phyloP scores from a whole-genome alignment of 768 basidiomycete genomes.

The Macrolepiota fuliginosa region DNA sequence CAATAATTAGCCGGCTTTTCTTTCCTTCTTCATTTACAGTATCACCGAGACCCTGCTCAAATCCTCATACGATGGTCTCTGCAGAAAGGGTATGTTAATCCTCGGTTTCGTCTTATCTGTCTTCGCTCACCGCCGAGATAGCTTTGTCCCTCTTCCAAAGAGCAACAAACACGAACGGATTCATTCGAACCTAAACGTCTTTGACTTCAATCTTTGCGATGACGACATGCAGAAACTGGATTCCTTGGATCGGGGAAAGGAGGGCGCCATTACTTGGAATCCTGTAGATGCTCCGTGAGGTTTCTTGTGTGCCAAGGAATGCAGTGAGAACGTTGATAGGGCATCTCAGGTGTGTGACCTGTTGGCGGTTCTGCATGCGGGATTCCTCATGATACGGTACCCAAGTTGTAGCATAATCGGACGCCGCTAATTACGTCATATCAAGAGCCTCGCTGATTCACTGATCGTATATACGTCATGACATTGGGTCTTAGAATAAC shows the following conservation, averaged over 20 bases:
- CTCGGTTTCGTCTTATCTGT: neutral
- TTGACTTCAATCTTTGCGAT: slow-evolving; percentile 62
- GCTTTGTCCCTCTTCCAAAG: slow-evolving; percentile 80
- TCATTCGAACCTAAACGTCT: slow-evolving; percentile 66
- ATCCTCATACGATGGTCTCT: slow-evolving; percentile 88
- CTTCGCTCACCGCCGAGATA: neutral
- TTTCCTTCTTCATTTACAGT: slow-evolving; percentile 31
- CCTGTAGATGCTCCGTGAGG: slow-evolving; percentile 54
- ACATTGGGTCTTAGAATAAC: neutral
- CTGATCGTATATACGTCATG: neutral
- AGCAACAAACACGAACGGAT: slow-evolving; percentile 68
- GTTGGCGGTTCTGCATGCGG: no score
- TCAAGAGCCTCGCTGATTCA: no score
- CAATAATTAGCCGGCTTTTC: neutral
- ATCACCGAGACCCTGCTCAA: slow-evolving; percentile 67
- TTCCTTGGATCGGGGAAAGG: slow-evolving; percentile 64
- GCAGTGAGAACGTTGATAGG: neutral
- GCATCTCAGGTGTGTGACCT: neutral
- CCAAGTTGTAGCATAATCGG: neutral
- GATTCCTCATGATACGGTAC: no score
- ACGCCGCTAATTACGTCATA: neutral
- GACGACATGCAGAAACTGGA: slow-evolving; percentile 71
- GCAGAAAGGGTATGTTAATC: slow-evolving; percentile 62
- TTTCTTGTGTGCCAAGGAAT: no score
- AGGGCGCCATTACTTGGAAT: slow-evolving; percentile 79